Evolutionary conservation across 1,139 yeast species (phyloP).

Genomic region (Yamadazyma spencermartinsiae): DNA sequence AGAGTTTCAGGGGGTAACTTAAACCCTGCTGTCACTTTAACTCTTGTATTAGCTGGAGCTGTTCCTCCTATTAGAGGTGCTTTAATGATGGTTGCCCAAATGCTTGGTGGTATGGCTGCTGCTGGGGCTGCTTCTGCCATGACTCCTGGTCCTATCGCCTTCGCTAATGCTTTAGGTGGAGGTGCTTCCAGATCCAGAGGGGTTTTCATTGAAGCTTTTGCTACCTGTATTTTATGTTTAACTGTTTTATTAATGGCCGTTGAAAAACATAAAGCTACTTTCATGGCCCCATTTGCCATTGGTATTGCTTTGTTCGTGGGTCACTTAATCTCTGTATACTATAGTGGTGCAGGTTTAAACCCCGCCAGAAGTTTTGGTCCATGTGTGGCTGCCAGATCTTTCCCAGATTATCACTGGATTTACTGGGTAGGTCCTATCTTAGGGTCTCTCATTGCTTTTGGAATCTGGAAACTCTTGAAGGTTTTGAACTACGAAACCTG

Average conservation of each 20-base stretch:
- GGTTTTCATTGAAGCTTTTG: constrained; percentile 80
- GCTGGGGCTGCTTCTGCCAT: constrained; percentile 87
- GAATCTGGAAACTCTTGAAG: constrained; percentile 68
- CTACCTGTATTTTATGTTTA: constrained; percentile 68
- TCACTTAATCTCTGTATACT: constrained; percentile 78
- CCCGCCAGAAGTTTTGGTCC: constrained; percentile 93
- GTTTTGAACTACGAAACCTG: constrained; percentile 67
- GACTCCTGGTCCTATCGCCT: constrained; percentile 80
- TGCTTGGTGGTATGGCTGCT: constrained; percentile 88
- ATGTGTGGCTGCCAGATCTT: constrained; percentile 64
- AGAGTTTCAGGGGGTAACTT: constrained; percentile 88
- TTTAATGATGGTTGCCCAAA: constrained; percentile 65
- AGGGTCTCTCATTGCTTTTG: constrained; percentile 68
- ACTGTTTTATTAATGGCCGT: constrained; percentile 85
- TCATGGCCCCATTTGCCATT: constrained; percentile 80
- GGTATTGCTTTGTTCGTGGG: constrained; percentile 82
- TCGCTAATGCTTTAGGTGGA: constrained; percentile 72
- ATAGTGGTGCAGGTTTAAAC: constrained; percentile 90
- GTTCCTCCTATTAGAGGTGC: constrained; percentile 72
- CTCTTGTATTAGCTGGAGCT: constrained; percentile 70
- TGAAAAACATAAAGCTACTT: constrained; percentile 75
- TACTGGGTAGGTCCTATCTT: constrained; percentile 87
- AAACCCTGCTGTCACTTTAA: constrained; percentile 84
- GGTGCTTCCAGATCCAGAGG: constrained; percentile 76
- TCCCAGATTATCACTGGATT: constrained; percentile 88